Evolutionary conservation across 768 basidiomycete species (phyloP), one percentile per base, ranked within the genome.

Genomic region (Panus rudis): DNA sequence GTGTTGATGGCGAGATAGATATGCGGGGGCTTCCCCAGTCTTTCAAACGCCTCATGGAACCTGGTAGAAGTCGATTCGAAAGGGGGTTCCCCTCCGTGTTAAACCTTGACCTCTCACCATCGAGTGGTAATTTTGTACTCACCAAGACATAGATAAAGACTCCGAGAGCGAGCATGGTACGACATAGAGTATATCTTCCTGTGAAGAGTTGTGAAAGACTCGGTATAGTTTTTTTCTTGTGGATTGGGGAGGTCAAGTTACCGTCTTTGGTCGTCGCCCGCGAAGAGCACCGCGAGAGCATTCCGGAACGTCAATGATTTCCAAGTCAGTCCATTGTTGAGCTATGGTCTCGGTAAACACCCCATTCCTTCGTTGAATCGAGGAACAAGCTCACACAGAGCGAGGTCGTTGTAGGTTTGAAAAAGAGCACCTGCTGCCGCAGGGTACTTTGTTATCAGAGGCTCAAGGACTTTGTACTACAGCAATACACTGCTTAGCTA

Each of bases 341-440:
- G 78, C 86, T 89, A 28, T 12, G 7, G 12, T 5, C 8, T 19
- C 4, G 41, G 11, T 24, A 30, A 16, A 26, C 30, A 46, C 34
- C 23, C 24, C 27, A 14, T 14, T 2, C 13, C 2, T 5, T 33
- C 25, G 35, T 35, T 23, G 17, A 16, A 23, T 11, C 1, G 5
- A 27, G 40, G 35, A 12, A 37, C 39, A 21, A 48, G 21, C 28
- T n/a, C 40, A 83, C 86, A 75, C 17, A 77, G 73, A 5, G 74
- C 59, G 23, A 89, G 60, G 46, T 90, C 85, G 56, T 88, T 88
- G 63, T 81, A 87, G 1, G 79, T 70, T 59, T 88, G 85, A 56
- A 87, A 84, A 7, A 88, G 61, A 19, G 73, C 67, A 11, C 79
- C 72, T 3, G 79, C 77, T 13, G 71, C 62, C 20, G 59, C 67